Conservation (phyloP, 768 basidiomycete species). For the Tremella mesenterica region DNA sequence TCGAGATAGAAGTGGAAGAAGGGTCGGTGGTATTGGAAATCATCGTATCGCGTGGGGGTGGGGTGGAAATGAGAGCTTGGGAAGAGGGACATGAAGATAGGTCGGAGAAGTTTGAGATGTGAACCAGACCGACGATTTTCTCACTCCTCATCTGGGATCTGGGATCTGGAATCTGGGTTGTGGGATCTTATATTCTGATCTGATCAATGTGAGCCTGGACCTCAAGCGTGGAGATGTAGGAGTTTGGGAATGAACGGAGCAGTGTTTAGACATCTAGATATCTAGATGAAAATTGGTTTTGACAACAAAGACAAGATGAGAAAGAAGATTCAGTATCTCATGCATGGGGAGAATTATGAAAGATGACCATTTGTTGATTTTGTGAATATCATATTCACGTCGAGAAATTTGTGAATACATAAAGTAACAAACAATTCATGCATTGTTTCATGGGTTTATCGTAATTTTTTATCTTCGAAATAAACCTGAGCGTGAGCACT, state of each 20-base stretch:
- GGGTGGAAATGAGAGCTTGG: conserved; percentile 33
- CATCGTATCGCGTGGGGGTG: conserved; percentile 31
- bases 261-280: too few relatives aligned
- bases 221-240: too few relatives aligned
- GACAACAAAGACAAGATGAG: not conserved
- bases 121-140: too few relatives aligned
- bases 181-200: too few relatives aligned
- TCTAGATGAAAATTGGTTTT: too few relatives aligned
- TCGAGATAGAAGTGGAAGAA: conserved; percentile 25
- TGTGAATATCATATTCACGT: too few relatives aligned
- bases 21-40: conserved; percentile 33
- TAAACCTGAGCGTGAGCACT: conserved; percentile 13
- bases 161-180: not conserved
- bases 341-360: too few relatives aligned
- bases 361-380: too few relatives aligned
- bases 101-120: conserved; percentile 24
- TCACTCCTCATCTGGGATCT: too few relatives aligned
- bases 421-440: not conserved
- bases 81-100: conserved; percentile 33
- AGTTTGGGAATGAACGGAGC: too few relatives aligned
- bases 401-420: not conserved
- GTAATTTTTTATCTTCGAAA: conserved; percentile 38
- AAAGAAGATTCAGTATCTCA: not conserved
- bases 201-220: too few relatives aligned
- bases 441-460: conserved; percentile 6